Evolutionary conservation across 2,329 filamentous ascomycete species (phyloP).

Genomic region (Didymella keratinophila): DNA sequence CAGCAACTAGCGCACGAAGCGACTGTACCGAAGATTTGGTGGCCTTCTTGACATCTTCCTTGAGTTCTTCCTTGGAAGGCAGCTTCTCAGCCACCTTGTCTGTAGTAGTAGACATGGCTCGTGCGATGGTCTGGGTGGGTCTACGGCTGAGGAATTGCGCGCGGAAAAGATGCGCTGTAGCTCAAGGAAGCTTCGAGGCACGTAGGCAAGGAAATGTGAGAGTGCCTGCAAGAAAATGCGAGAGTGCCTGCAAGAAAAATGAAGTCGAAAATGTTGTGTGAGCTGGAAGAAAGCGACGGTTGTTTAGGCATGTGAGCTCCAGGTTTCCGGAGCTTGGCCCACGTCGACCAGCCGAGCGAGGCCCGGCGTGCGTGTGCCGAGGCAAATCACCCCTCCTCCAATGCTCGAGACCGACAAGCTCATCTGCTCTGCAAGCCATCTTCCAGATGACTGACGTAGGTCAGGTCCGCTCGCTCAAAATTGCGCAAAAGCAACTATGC

Average conservation of each 20-base stretch:
- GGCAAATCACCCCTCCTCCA: conserved; percentile 24
- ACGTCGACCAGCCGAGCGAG: conserved; percentile 34
- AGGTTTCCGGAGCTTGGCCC: conserved; percentile 38
- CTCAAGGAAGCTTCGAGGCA: conserved; percentile 8
- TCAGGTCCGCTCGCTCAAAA: background rate
- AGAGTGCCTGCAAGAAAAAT: conserved; percentile 4
- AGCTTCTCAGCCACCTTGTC: conserved; percentile 41
- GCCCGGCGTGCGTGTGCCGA: conserved; percentile 33
- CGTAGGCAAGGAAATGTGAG: background rate
- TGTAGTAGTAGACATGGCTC: conserved; percentile 37
- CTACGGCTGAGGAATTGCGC: conserved; percentile 17
- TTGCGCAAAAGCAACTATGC: background rate
- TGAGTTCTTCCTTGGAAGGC: conserved; percentile 56
- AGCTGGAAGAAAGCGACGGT: conserved; percentile 25
- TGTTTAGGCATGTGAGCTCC: conserved; percentile 40
- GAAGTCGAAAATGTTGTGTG: conserved; percentile 16
- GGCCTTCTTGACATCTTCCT: conserved; percentile 60
- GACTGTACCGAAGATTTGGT: conserved; percentile 66
- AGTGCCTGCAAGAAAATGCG: background rate
- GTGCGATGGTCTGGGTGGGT: conserved; percentile 2
- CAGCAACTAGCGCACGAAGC: conserved; percentile 83
- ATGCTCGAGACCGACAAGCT: conserved; percentile 4
- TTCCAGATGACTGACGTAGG: background rate
- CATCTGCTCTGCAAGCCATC: conserved; percentile 6
- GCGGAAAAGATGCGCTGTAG: background rate